Conservation (phyloP, 1,284 basidiomycete genomes). For the Papiliotrema laurentii region DNA sequence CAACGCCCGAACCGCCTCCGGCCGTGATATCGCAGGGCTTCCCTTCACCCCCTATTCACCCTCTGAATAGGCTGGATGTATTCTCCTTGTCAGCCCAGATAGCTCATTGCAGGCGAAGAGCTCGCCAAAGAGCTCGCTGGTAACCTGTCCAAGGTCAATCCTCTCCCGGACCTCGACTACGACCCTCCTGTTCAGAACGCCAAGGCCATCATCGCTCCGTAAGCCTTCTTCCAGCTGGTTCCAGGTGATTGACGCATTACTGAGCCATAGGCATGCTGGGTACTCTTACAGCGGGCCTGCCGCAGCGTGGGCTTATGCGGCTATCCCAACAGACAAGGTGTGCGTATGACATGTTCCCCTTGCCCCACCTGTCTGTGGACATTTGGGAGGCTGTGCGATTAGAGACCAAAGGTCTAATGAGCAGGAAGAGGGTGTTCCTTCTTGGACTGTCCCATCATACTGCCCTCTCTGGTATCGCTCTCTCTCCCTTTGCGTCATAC, state of each 20-base stretch:
- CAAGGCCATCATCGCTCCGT: constrained; percentile 97
- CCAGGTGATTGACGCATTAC: too few relatives aligned
- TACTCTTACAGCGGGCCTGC: constrained; percentile 90
- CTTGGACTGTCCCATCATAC: constrained; percentile 94
- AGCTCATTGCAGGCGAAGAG: constrained; percentile 51
- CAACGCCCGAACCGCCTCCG: too few relatives aligned
- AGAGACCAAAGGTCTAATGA: background rate
- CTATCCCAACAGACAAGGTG: constrained; percentile 77
- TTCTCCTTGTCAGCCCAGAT: constrained; percentile 5
- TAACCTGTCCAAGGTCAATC: constrained; percentile 62
- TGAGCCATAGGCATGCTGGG: constrained; percentile 91
- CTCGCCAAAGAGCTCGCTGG: constrained; percentile 60
- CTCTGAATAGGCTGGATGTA: too few relatives aligned
- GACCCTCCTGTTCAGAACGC: constrained; percentile 65
- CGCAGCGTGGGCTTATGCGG: constrained; percentile 93
- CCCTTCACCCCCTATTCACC: too few relatives aligned
- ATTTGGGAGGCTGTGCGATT: background rate
- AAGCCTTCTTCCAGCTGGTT: constrained; percentile 31
- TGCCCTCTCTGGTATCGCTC: constrained; percentile 79
- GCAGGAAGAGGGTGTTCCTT: constrained; percentile 84
- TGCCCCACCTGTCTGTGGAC: constrained; percentile 3
- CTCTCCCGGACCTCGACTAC: constrained; percentile 53
- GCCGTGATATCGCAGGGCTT: too few relatives aligned
- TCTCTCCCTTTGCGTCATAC: constrained; percentile 71
- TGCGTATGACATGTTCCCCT: constrained; percentile 46